These are phyloP conservation scores for Penicillium subrubescens DNA, from an alignment of 495 filamentous ascomycete species.

Conservation along the genomic window DNA sequence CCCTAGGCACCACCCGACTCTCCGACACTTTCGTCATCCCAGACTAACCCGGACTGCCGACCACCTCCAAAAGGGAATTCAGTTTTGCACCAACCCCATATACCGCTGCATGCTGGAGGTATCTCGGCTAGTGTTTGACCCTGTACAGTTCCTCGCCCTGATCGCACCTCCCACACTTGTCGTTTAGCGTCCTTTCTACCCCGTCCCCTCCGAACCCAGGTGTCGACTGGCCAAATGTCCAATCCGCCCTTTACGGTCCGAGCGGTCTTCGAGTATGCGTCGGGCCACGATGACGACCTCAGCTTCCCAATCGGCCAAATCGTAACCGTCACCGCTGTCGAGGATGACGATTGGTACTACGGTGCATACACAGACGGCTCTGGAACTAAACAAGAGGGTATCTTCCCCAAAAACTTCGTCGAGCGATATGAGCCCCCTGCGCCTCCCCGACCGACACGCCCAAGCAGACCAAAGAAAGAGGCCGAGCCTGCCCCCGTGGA, in stretches of 20 bases:
- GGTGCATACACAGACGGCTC: slow-evolving; percentile 81
- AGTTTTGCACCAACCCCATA: slow-evolving; percentile 1
- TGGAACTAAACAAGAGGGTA: slow-evolving; percentile 77
- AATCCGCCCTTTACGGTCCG: slow-evolving; percentile 87
- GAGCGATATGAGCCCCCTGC: slow-evolving; percentile 90
- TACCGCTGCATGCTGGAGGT: slow-evolving; percentile 22
- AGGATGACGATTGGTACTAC: slow-evolving; percentile 93
- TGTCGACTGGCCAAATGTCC: slow-evolving; percentile 62
- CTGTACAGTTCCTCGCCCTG: slow-evolving; percentile 24
- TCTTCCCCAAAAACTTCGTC: slow-evolving; percentile 97
- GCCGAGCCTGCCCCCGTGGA: slow-evolving; percentile 45
- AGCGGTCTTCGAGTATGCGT: slow-evolving; percentile 90
- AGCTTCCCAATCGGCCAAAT: slow-evolving; percentile 82
- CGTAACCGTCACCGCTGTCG: slow-evolving; percentile 88
- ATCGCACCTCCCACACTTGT: slow-evolving; percentile 21
- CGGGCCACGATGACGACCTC: slow-evolving; percentile 91
- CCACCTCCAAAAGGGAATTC: slow-evolving; percentile 6
- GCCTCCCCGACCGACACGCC: slow-evolving; percentile 79
- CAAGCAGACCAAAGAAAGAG: slow-evolving; percentile 74
- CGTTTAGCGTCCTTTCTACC: slow-evolving; percentile 22
- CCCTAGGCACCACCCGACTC: slow-evolving; percentile 28
- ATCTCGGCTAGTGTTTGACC: slow-evolving; percentile 19
- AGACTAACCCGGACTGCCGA: slow-evolving; percentile 22
- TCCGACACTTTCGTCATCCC: slow-evolving; percentile 22
- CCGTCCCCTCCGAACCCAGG: slow-evolving; percentile 27